Evolutionary conservation across 306 rosid species (phyloP).

Genomic region (Oxytropis ochrocephala): DNA sequence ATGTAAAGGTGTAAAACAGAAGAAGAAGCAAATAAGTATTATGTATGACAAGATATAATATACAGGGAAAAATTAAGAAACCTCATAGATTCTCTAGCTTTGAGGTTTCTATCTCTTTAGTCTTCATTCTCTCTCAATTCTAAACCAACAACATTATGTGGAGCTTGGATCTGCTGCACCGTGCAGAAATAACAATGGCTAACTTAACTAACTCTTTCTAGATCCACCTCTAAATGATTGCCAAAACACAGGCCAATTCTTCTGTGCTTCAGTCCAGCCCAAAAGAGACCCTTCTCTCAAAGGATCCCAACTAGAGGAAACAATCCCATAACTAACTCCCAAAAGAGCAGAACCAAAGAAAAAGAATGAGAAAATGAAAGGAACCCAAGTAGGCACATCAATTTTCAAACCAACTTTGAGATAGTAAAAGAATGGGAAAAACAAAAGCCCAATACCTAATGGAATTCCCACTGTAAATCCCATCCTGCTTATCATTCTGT

Average conservation of each 20-base stretch:
- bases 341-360: conserved; percentile 87
- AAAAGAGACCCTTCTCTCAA: conserved; percentile 55
- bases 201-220: conserved; percentile 31
- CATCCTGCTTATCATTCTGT: conserved; percentile 81
- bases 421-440: conserved; percentile 79
- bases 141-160: no score
- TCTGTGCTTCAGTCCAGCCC: conserved; percentile 71
- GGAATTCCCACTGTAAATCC: conserved; percentile 77
- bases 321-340: conserved; percentile 96
- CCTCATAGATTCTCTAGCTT: no score
- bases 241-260: conserved; percentile 77
- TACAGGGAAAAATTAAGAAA: neutral
- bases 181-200: neutral
- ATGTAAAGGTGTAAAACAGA: no score
- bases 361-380: conserved; percentile 74
- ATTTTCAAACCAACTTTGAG: conserved; percentile 72
- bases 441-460: conserved; percentile 57
- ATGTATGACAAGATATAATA: neutral
- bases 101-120: no score
- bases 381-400: conserved; percentile 94
- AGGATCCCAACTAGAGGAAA: conserved; percentile 90
- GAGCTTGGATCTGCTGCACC: no score
- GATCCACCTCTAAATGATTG: conserved; percentile 48
- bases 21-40: neutral
- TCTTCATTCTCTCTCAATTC: no score